phyloP scores from a whole-genome alignment of 148 eudicot species.

The Tetragonia tetragonoides region DNA sequence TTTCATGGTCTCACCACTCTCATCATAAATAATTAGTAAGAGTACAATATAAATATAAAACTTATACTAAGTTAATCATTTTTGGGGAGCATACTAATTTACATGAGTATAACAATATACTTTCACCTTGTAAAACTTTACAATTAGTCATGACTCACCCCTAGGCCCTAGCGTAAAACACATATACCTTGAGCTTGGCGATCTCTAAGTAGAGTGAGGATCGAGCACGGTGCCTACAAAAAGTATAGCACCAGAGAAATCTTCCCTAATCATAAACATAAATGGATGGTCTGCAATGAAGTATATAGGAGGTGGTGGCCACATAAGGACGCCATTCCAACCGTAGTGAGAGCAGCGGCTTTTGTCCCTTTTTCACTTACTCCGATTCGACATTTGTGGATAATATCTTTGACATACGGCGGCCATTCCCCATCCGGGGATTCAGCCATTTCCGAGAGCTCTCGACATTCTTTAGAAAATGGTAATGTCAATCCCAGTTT shows the following conservation, averaged over 20 bases:
- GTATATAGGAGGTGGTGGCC: neutral
- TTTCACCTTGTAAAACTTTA: too few species aligned
- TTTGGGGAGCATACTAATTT: too few species aligned
- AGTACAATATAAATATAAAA: too few species aligned
- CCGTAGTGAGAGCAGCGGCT: neutral
- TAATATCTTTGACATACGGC: neutral
- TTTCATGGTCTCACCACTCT: too few species aligned
- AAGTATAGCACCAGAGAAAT: conserved; percentile 10
- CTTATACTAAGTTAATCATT: too few species aligned
- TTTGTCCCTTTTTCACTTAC: conserved; percentile 18
- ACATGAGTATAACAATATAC: too few species aligned
- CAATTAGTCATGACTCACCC: too few species aligned
- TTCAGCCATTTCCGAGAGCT: conserved; percentile 12
- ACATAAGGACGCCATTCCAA: too few species aligned
- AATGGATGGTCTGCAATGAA: conserved; percentile 25
- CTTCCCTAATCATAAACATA: conserved; percentile 23
- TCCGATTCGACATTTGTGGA: conserved; percentile 8
- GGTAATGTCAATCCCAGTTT: conserved; percentile 18
- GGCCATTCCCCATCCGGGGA: too few species aligned
- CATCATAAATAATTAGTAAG: too few species aligned
- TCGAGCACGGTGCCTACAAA: conserved; percentile 12
- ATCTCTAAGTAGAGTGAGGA: neutral
- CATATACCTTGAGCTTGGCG: too few species aligned
- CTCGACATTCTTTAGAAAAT: neutral
- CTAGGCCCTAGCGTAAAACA: too few species aligned